Base-by-base conservation (phyloP, 2,329 filamentous ascomycete genomes). In the Phaeosphaeria sp. region DNA sequence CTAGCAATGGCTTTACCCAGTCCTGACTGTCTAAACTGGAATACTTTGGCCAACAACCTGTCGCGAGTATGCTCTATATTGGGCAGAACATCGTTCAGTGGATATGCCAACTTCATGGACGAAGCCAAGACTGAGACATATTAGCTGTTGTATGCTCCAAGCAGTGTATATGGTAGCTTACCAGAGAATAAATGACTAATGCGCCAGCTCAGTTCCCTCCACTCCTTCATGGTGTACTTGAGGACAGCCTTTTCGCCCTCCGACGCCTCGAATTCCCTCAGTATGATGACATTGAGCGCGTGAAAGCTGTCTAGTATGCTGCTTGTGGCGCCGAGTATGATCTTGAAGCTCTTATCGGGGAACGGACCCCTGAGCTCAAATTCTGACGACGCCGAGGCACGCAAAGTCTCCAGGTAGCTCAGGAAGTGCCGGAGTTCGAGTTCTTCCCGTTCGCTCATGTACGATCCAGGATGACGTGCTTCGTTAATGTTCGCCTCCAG, bases 241-340 rank as follows among this genome's bases (percentile, higher is more conserved):
- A 99, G 81, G 39, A 98, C 84, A 9, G 90, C 89, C 55, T 89
- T 87, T 78, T 98, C 94, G 3, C 94, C 93, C 23, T 89, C 86
- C 2, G 89, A 92, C 1, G 92, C 85, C 39, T 85, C 85, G 11
- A 89, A 82, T 58, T 94, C 91, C 70, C 93, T 94, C 71, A 90
- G 85, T 39, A 96, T 93, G 61, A 97, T 89, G 11, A 97, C 87
- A 62, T 94, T 96, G 92, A 99, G 97, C 51, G 93, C 92, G 72
- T 98, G 93, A 76, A 99, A 97, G 39, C 92, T 90, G 77, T 97
- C 93, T 4, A 98, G 87, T 78, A 97, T 91, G 52, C 90, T 88
- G 61, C 90, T 89, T 0, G 93, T 97, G 10, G 89, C 89, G 21
- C 87, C 85, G 72, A 98, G 85, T 56, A 98, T 90, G 36, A 88